Evolutionary conservation across 139 green algal genomes (phyloP).

Genomic region (Pseudopediastrum boryanum): DNA sequence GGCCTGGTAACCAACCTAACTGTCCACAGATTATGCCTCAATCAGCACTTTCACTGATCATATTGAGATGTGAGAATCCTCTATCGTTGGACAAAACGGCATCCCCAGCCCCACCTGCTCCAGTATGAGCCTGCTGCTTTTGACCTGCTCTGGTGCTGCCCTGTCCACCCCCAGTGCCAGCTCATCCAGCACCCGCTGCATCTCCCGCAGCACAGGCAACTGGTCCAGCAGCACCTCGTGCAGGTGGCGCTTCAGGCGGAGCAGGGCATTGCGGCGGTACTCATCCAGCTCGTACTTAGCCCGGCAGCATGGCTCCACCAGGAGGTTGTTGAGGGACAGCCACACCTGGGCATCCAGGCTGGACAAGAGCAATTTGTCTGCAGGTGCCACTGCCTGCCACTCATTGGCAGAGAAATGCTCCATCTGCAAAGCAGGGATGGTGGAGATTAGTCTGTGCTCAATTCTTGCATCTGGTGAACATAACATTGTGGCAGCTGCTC

Average conservation of each 20-base stretch:
- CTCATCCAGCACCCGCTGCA: constrained; percentile 80
- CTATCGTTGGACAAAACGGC: too few relatives aligned
- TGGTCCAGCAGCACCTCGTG: constrained; percentile 91
- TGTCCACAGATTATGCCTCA: too few relatives aligned
- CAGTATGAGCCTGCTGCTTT: constrained; percentile 59
- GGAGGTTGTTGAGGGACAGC: constrained; percentile 85
- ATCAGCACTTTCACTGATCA: too few relatives aligned
- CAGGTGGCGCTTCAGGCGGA: constrained; percentile 71
- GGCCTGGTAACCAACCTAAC: too few relatives aligned
- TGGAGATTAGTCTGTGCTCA: too few relatives aligned
- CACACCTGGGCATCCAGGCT: constrained; percentile 83
- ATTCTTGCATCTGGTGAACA: too few relatives aligned
- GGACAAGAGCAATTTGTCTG: constrained; percentile 72
- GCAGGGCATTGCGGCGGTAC: constrained; percentile 68
- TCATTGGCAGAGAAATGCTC: constrained; percentile 60
- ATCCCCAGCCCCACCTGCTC: constrained; percentile 59
- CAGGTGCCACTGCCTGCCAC: constrained; percentile 65
- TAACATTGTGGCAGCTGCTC: too few relatives aligned
- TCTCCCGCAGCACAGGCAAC: constrained; percentile 74
- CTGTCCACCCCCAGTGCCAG: constrained; percentile 59
- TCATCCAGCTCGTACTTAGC: constrained; percentile 75
- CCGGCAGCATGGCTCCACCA: constrained; percentile 71
- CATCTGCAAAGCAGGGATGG: constrained; percentile 31
- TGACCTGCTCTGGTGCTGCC: constrained; percentile 9
- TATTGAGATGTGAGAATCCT: too few relatives aligned